These are phyloP conservation scores for Sporisorium graminicola DNA, from an alignment of 1,284 basidiomycete genomes.

Conservation along the genomic window DNA sequence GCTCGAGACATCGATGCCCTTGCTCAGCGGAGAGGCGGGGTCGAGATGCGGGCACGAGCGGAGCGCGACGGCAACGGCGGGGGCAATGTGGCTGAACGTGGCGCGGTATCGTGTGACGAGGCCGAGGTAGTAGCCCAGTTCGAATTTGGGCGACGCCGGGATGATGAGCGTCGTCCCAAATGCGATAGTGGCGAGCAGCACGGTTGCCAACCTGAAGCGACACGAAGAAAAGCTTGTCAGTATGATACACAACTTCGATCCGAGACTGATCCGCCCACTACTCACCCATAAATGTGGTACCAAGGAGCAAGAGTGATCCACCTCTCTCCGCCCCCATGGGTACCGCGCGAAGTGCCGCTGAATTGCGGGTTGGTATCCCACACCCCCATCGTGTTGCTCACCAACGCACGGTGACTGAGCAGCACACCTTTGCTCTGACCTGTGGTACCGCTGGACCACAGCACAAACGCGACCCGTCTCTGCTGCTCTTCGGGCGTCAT, in stretches of 20 bases:
- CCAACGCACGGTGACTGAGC: constrained; percentile 66
- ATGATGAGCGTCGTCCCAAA: constrained; percentile 69
- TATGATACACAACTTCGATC: not conserved
- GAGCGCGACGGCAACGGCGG: constrained; percentile 70
- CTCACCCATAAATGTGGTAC: constrained; percentile 66
- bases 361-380: constrained; percentile 56
- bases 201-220: constrained; percentile 55
- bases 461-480: constrained; percentile 59
- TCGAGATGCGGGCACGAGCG: constrained; percentile 66
- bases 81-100: constrained; percentile 70
- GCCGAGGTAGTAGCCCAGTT: constrained; percentile 67
- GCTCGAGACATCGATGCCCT: constrained; percentile 66
- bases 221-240: not conserved
- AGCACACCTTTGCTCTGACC: constrained; percentile 70
- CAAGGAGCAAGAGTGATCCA: constrained; percentile 70
- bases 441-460: constrained; percentile 70
- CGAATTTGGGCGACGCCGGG: constrained; percentile 63
- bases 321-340: constrained; percentile 52
- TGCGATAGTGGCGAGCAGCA: constrained; percentile 63
- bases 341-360: constrained; percentile 28
- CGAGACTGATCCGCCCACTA: not conserved
- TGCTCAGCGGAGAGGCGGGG: constrained; percentile 21
- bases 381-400: constrained; percentile 62
- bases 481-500: constrained; percentile 50
- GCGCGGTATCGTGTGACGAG: constrained; percentile 66